Base-by-base conservation (phyloP, 2,329 filamentous ascomycete genomes). In the Ilyonectria destructans region DNA sequence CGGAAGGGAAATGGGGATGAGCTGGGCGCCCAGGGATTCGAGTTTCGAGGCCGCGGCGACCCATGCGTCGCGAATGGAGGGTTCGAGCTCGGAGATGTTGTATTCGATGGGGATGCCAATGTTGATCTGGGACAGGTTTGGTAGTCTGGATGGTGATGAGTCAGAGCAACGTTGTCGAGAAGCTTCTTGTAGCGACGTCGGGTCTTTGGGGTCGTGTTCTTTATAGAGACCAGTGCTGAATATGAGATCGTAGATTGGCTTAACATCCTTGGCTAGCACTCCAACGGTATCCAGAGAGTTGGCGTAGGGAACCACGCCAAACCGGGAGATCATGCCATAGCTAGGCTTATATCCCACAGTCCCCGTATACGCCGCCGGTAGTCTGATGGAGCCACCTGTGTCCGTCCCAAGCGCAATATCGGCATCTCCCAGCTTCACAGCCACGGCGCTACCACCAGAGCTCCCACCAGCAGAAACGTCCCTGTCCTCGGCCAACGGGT, bases 251-350 rank as follows among this genome's bases (percentile, higher is more conserved):
- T 84, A 82, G 6, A 92, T 86, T 2, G 77, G 79, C n/a, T 77
- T 79, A 1, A 90, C 88, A 4, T 83, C 84, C 54, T 79, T 82
- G 1, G 91, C 90, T 49, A 97, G 74, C 4, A 97, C 85, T 0
- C 95, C 95, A 9, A 98, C 94, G 0, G 95, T 97, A 78, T 98
- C 95, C 9, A 98, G 84, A 2, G 94, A 97, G 80, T 98, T 97
- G 9, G 95, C 95, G 78, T 98, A 98, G 15, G 94, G 92, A 57
- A 98, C 89, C 2, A 98, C 93, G 1, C 95, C 95, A 85, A 91
- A 94, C 67, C 95, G 88, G 51, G 94, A 97, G 33, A 98, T 81
- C 82, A 96, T 88, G 17, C 95, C 95, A 78, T 98, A 98, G 31
- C 93, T 96, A 1, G 95, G 95, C 81, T 98, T 97, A 82, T 95